Evolutionary conservation across 305 asterid genomes (phyloP).

Genomic region (Fraxinus nigra): DNA sequence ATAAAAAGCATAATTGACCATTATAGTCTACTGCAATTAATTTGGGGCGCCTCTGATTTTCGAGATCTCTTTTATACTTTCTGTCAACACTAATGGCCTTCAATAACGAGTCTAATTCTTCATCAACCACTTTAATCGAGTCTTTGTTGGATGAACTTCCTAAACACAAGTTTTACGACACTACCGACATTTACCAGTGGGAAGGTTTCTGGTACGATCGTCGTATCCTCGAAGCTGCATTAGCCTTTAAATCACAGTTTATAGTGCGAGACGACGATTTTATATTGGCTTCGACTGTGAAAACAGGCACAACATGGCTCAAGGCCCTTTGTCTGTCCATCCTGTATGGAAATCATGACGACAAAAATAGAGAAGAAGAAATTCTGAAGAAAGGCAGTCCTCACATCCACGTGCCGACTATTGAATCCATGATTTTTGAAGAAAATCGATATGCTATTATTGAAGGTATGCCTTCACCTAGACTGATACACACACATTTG

Average conservation of each 20-base stretch:
- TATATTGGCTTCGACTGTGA: slow-evolving; percentile 31
- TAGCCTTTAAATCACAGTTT: slow-evolving; percentile 22
- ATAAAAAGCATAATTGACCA: too few species aligned
- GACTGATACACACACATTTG: slow-evolving; percentile 32
- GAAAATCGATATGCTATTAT: slow-evolving; percentile 28
- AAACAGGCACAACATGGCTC: slow-evolving; percentile 45
- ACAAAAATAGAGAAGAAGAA: neutral
- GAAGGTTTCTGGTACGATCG: slow-evolving; percentile 40
- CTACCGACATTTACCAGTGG: slow-evolving; percentile 29
- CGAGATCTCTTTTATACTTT: neutral
- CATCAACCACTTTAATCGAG: neutral
- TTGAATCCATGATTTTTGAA: slow-evolving; percentile 22
- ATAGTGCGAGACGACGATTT: slow-evolving; percentile 22
- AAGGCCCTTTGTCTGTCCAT: slow-evolving; percentile 32
- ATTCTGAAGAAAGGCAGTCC: slow-evolving; percentile 25
- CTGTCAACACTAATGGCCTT: neutral
- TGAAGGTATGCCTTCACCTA: slow-evolving; percentile 25
- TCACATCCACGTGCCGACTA: slow-evolving; percentile 24
- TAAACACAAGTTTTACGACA: slow-evolving; percentile 26
- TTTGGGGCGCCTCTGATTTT: too few species aligned
- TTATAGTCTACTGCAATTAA: too few species aligned
- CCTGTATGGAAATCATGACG: neutral
- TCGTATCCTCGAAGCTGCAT: slow-evolving; percentile 26
- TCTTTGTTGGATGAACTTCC: too few species aligned
- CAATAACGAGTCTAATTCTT: neutral